Evolutionary conservation across 73 alveolate genomes (phyloP).

Genomic region (Loxodes magnus): DNA sequence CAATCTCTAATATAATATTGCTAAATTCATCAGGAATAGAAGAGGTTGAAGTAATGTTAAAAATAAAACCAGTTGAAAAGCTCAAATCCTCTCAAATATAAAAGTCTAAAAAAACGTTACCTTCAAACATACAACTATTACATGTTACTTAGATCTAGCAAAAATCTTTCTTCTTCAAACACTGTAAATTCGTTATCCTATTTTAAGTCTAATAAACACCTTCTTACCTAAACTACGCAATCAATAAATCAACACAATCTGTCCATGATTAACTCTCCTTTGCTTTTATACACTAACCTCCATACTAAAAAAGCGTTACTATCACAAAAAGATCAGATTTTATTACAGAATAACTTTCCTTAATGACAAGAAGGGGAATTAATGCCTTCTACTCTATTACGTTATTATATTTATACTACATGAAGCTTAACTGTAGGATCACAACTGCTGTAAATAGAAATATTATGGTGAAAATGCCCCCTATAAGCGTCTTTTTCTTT

Average conservation of each 20-base stretch:
- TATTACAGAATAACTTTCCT: not conserved
- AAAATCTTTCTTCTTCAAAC: not conserved
- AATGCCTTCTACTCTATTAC: slow-evolving; percentile 4
- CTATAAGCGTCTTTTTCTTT: not conserved
- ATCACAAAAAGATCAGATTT: not conserved
- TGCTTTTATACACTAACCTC: not conserved
- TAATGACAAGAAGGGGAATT: not conserved
- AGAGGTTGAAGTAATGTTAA: slow-evolving; percentile 6
- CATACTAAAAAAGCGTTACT: slow-evolving; percentile 1
- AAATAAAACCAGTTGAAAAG: not conserved
- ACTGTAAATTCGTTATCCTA: too few relatives aligned
- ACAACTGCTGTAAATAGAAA: not conserved
- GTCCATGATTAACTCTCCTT: not conserved
- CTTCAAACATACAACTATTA: not conserved
- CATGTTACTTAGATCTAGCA: not conserved
- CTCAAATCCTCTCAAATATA: not conserved
- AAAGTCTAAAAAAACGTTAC: not conserved
- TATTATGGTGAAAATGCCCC: slow-evolving; percentile 1
- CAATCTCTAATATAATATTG: not conserved
- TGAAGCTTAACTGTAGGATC: not conserved
- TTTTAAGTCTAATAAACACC: too few relatives aligned
- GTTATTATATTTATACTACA: not conserved
- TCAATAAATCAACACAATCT: not conserved
- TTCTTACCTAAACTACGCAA: too few relatives aligned
- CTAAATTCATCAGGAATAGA: slow-evolving; percentile 12